These are phyloP conservation scores for Cutaneotrichosporon sp. DNA, from an alignment of 1,284 basidiomycete species.

Conservation along the genomic window DNA sequence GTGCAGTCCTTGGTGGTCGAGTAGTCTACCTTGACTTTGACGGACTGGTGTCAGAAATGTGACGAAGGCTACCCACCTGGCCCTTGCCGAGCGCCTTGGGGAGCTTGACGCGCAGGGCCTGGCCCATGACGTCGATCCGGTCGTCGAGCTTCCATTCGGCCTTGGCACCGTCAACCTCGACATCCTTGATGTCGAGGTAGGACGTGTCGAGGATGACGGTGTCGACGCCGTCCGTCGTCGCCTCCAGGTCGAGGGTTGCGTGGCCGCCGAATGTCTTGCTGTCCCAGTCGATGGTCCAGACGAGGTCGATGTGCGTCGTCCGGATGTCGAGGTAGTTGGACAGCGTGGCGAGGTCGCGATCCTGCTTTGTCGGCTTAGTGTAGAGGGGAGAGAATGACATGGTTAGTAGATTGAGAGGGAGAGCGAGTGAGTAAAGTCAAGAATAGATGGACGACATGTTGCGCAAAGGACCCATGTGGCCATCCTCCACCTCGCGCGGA, in stretches of 20 bases:
- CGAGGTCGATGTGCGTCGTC: slow-evolving; percentile 66
- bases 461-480: background rate
- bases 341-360: slow-evolving; percentile 66
- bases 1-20: slow-evolving; percentile 71
- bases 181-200: slow-evolving; percentile 63
- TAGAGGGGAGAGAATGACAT: slow-evolving; percentile 37
- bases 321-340: slow-evolving; percentile 70
- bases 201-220: slow-evolving; percentile 75
- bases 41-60: slow-evolving; percentile 46
- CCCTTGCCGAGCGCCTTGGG: slow-evolving; percentile 26
- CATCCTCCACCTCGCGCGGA: slow-evolving; percentile 1
- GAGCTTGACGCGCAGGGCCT: slow-evolving; percentile 47
- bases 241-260: slow-evolving; percentile 55
- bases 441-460: too few species aligned
- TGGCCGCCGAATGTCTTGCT: slow-evolving; percentile 64
- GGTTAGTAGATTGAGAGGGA: background rate
- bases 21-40: slow-evolving; percentile 63
- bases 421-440: background rate
- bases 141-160: slow-evolving; percentile 57
- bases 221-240: slow-evolving; percentile 56
- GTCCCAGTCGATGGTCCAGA: slow-evolving; percentile 79
- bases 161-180: slow-evolving; percentile 54
- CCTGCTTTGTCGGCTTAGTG: slow-evolving; percentile 13
- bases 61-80: slow-evolving; percentile 48
- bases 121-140: slow-evolving; percentile 46